Evolutionary conservation across 2,329 filamentous ascomycete genomes (phyloP), one percentile per base, ranked within the genome.

Genomic region (Diaporthe destruens): DNA sequence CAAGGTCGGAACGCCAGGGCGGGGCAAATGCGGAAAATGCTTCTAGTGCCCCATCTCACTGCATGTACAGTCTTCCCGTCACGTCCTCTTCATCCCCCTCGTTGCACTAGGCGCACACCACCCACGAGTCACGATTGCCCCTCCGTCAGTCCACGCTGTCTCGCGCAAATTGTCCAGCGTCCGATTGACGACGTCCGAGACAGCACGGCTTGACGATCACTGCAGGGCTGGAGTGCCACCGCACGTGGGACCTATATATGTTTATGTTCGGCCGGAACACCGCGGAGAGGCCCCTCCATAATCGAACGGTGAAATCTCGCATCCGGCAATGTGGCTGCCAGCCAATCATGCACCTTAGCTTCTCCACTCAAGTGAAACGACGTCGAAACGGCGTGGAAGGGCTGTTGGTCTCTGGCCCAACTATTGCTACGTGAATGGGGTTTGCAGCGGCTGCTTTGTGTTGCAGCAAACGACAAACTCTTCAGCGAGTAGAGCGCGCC

Each of bases 171-270:
- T 53, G 47, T 53, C 29, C 25, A 53, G 61, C 47, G 32, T 53
- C 61, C 61, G 61, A 53, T 65, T 66, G 47, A 66, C 61, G 32
- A 53, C 32, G 32, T 39, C 61, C 61, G 61, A 66, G 61, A 66
- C 61, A 66, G 32, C 61, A n/a, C 61, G 20, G 47, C 44, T 36
- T 29, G 61, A 39, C 61, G 61, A 66, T 66, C 61, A 25, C n/a
- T 53, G 61, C 61, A 66, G 61, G 61, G 61, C 61, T 66, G n/a
- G 32, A 66, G 44, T 53, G 61, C 32, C 61, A 53, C 47, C 23
- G 32, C 44, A 66, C 61, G 61, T 66, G 61, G 61, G 61, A 51
- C 32, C 61, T 53, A 66, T 66, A 66, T 66, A n/a, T 39, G 61
- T 66, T 66, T 66, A n/a, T 39, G 61, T 66, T 66, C 32, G 44